A percentile compares a stretch with the other conserved stretches of the same genome.
These are phyloP conservation scores for Cyclocybe cylindracea DNA, from an alignment of 768 basidiomycete species.

Conservation along the genomic window DNA sequence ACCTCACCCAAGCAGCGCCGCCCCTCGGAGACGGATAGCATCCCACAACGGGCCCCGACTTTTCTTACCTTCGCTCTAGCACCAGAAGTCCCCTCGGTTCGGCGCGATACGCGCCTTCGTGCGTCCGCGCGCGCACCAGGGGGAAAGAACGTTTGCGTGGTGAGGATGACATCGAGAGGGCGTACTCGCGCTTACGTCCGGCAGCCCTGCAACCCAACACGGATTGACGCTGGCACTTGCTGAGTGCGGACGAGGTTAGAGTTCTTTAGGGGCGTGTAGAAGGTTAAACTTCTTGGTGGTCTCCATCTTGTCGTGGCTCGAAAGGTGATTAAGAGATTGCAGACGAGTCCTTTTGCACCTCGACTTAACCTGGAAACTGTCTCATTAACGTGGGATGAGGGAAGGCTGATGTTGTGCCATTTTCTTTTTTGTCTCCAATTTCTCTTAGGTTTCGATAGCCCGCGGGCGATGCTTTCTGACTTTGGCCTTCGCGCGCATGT, in stretches of 20 bases:
- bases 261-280: constrained; percentile 80
- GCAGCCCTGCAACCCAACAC: constrained; percentile 8
- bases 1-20: constrained; percentile 12
- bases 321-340: constrained; percentile 9
- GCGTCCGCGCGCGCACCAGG: constrained; percentile 64
- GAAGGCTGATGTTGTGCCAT: constrained; percentile 74
- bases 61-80: background rate
- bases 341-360: constrained; percentile 87
- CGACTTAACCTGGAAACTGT: constrained; percentile 95
- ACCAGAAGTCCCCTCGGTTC: constrained; percentile 45
- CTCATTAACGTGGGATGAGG: constrained; percentile 88
- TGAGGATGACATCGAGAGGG: constrained; percentile 43
- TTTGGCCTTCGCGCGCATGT: constrained; percentile 92
- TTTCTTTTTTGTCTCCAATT: background rate
- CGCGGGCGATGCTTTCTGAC: constrained; percentile 92
- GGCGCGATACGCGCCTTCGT: constrained; percentile 78
- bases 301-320: constrained; percentile 1
- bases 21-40: background rate
- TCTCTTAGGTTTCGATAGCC: constrained; percentile 43
- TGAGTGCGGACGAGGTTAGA: constrained; percentile 84
- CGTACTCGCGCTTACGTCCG: background rate
- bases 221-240: constrained; percentile 69
- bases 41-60: constrained; percentile 1
- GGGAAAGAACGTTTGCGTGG: constrained; percentile 62
- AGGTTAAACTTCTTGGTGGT: constrained; percentile 86